These are phyloP conservation scores for Melampsora americana DNA, from an alignment of 1,284 basidiomycete genomes.

Conservation along the genomic window DNA sequence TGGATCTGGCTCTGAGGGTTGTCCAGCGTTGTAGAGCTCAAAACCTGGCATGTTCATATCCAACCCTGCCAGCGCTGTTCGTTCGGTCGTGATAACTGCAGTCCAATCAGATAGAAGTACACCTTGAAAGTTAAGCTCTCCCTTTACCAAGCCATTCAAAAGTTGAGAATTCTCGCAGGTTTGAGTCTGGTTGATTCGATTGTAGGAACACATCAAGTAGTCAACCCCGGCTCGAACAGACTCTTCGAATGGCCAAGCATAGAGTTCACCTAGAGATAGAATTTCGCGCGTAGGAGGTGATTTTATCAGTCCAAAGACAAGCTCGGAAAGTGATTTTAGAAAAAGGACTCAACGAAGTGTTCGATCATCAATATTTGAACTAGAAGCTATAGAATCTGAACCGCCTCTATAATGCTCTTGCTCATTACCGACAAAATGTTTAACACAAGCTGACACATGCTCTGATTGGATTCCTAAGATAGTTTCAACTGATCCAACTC, in stretches of 20 bases:
- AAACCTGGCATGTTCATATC: slow-evolving; percentile 44
- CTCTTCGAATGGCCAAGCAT: slow-evolving; percentile 47
- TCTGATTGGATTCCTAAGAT: slow-evolving; percentile 50
- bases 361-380: slow-evolving; percentile 50
- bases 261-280: slow-evolving; percentile 47
- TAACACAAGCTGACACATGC: slow-evolving; percentile 51
- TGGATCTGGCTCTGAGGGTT: slow-evolving; percentile 34
- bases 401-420: slow-evolving; percentile 51
- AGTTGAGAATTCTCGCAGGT: slow-evolving; percentile 51
- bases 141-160: slow-evolving; percentile 52
- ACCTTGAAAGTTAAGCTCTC: slow-evolving; percentile 52
- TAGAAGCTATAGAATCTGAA: slow-evolving; percentile 24
- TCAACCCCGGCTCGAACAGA: slow-evolving; percentile 43
- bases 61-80: slow-evolving; percentile 26
- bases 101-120: slow-evolving; percentile 51
- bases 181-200: slow-evolving; percentile 50
- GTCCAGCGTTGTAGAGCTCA: slow-evolving; percentile 15
- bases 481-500: slow-evolving; percentile 49
- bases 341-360: slow-evolving; percentile 47
- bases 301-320: neutral
- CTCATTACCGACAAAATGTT: slow-evolving; percentile 53
- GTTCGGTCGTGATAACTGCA: slow-evolving; percentile 22
- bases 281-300: neutral
- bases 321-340: neutral
- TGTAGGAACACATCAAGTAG: slow-evolving; percentile 52